These are phyloP conservation scores for Phytophthora meadii DNA, from an alignment of 352 stramenopile genomes.

Conservation along the genomic window DNA sequence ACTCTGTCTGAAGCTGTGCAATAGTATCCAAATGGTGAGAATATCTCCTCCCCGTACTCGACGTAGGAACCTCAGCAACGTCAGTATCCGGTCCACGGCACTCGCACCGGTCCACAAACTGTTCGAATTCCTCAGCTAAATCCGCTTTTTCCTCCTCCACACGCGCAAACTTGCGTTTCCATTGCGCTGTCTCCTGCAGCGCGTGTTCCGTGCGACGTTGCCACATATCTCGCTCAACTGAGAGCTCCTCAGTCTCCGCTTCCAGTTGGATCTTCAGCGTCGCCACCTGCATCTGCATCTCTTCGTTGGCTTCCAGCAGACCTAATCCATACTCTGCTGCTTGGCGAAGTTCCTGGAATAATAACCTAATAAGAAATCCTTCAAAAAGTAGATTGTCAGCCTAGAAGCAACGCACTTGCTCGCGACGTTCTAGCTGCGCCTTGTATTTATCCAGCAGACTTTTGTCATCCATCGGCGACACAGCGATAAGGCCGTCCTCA, in stretches of 20 bases:
- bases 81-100: slow-evolving; percentile 32
- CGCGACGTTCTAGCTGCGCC: slow-evolving; percentile 55
- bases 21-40: slow-evolving; percentile 43
- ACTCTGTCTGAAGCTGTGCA: slow-evolving; percentile 47
- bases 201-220: slow-evolving; percentile 68
- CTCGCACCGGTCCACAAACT: slow-evolving; percentile 49
- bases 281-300: slow-evolving; percentile 72
- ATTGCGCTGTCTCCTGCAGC: slow-evolving; percentile 70
- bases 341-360: slow-evolving; percentile 68
- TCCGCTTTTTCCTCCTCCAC: slow-evolving; percentile 74
- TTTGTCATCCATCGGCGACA: slow-evolving; percentile 57
- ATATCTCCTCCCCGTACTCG: slow-evolving; percentile 18
- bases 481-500: slow-evolving; percentile 63
- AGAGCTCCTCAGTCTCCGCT: slow-evolving; percentile 64
- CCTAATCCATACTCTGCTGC: slow-evolving; percentile 82
- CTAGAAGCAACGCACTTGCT: slow-evolving; percentile 30
- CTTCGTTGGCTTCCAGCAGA: slow-evolving; percentile 80
- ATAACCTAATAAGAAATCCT: slow-evolving; percentile 5
- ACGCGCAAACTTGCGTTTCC: slow-evolving; percentile 68
- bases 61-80: not conserved
- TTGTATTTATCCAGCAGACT: slow-evolving; percentile 51
- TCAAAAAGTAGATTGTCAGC: no score
- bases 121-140: slow-evolving; percentile 62
- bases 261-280: slow-evolving; percentile 81
- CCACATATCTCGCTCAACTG: slow-evolving; percentile 64